A percentile compares a stretch with the other conserved stretches of the same genome.
Conservation (phyloP, 2,329 filamentous ascomycete species). For the Diaporthe nobilis region DNA sequence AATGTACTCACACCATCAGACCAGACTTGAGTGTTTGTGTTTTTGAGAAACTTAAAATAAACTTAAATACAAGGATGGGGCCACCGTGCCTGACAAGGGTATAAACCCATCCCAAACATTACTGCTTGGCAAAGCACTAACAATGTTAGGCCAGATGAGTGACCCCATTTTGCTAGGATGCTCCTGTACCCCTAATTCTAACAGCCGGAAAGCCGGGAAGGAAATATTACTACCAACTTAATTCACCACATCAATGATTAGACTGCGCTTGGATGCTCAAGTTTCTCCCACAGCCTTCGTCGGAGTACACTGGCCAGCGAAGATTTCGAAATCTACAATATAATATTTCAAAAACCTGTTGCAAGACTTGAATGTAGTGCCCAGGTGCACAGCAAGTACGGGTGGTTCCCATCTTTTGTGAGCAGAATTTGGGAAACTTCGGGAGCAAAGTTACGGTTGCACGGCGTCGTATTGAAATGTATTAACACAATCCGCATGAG, state of each 20-base stretch:
- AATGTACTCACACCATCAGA: too few relatives aligned
- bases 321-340: not conserved
- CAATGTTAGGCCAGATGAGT: not conserved
- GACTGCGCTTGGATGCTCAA: not conserved
- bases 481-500: too few relatives aligned
- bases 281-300: too few relatives aligned
- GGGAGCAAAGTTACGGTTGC: too few relatives aligned
- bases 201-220: not conserved
- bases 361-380: not conserved
- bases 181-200: not conserved
- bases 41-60: not conserved
- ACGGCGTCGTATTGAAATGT: too few relatives aligned
- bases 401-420: not conserved
- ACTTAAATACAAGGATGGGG: not conserved
- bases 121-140: constrained; percentile 15
- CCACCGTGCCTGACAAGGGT: not conserved
- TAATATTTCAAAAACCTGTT: not conserved
- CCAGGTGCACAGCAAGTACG: not conserved
- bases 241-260: too few relatives aligned
- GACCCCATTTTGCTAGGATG: not conserved
- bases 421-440: too few relatives aligned
- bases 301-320: not conserved
- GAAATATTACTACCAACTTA: not conserved
- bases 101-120: not conserved
- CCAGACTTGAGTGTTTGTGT: too few relatives aligned